phyloP scores from a whole-genome alignment of 176 grass and related monocot genomes.

The Cenchrus fungigraminus region DNA sequence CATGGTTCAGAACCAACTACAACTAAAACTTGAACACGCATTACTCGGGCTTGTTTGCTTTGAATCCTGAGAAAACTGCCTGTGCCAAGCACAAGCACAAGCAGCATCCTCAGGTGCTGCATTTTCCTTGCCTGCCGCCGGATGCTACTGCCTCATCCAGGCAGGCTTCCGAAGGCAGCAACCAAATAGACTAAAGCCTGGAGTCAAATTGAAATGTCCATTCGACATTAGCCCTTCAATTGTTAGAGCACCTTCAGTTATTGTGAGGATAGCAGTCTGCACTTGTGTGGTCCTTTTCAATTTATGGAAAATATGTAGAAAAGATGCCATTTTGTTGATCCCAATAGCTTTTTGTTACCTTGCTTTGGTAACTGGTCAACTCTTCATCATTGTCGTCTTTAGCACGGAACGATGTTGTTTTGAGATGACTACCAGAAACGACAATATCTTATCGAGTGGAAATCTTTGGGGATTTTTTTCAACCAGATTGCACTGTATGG shows the following conservation, averaged over 20 bases:
- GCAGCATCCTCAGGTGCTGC: no score
- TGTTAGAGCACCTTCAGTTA: background rate
- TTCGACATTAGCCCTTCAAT: background rate
- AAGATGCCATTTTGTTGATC: background rate
- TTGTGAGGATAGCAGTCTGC: constrained; percentile 15
- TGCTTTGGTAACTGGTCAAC: background rate
- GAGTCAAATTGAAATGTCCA: background rate
- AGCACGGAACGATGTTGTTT: background rate
- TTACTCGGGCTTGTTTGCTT: no score
- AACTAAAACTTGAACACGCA: no score
- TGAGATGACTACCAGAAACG: background rate
- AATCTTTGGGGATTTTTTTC: background rate
- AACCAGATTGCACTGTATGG: no score
- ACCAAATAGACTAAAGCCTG: no score
- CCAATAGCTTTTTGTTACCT: background rate
- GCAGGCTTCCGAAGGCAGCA: no score
- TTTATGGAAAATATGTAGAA: background rate
- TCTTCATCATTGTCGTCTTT: background rate
- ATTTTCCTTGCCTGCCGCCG: no score
- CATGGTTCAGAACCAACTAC: no score
- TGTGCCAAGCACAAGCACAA: no score
- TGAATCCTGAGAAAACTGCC: no score
- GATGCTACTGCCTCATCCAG: no score
- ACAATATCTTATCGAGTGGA: background rate
- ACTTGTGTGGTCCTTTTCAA: background rate